phyloP scores from a whole-genome alignment of 441 rosid species.

The Dalechampia spathulata region DNA sequence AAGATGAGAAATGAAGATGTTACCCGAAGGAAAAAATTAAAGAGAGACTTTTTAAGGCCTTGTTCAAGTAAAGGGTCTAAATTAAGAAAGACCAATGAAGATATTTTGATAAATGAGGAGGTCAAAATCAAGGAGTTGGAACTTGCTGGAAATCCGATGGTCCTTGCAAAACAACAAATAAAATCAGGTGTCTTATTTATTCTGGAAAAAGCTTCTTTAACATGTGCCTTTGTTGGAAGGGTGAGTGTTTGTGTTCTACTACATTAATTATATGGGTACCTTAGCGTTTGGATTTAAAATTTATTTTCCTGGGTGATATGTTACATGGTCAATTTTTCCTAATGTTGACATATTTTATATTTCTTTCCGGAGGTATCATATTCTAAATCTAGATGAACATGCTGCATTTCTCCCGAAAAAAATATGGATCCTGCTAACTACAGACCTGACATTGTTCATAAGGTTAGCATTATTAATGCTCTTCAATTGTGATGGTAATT shows the following conservation, averaged over 20 bases:
- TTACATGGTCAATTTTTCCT: too few relatives aligned
- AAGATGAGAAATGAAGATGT: too few relatives aligned
- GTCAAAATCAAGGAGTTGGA: constrained; percentile 18
- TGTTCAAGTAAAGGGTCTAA: too few relatives aligned
- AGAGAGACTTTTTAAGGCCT: too few relatives aligned
- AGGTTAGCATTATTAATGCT: too few relatives aligned
- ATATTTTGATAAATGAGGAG: constrained; percentile 18
- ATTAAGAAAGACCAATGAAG: constrained; percentile 11
- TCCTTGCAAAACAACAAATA: constrained; percentile 14
- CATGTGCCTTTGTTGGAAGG: constrained; percentile 70
- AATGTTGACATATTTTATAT: neutral
- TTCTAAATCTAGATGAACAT: constrained; percentile 61
- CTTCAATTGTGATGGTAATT: too few relatives aligned
- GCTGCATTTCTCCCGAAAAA: constrained; percentile 46
- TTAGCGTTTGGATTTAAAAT: too few relatives aligned
- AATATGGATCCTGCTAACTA: constrained; percentile 52
- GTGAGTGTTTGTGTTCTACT: constrained; percentile 13
- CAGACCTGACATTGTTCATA: constrained; percentile 59
- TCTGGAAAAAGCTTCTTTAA: too few relatives aligned
- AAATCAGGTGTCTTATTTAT: constrained; percentile 39
- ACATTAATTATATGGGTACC: neutral
- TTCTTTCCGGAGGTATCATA: constrained; percentile 41
- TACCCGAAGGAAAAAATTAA: too few relatives aligned
- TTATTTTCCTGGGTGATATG: too few relatives aligned
- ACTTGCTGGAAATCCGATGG: constrained; percentile 43